These are phyloP conservation scores for Biscutella laevigata DNA, from an alignment of 441 rosid species.

Conservation along the genomic window DNA sequence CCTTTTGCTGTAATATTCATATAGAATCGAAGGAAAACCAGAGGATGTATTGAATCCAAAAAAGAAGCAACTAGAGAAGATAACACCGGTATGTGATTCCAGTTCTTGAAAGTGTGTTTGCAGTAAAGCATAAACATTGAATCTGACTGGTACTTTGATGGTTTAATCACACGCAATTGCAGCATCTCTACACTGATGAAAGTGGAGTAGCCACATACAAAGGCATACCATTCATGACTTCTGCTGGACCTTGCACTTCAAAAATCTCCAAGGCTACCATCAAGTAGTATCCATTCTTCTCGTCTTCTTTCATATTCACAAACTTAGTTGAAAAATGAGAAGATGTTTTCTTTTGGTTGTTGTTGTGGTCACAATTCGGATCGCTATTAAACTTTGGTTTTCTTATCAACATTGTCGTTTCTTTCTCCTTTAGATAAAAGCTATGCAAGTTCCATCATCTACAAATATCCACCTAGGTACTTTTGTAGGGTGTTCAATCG, in stretches of 20 bases:
- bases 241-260: constrained; percentile 72
- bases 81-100: constrained; percentile 58
- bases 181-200: constrained; percentile 81
- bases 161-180: constrained; percentile 25
- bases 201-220: constrained; percentile 85
- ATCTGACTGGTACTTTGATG: background rate
- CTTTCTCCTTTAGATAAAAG: too few relatives aligned
- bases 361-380: background rate
- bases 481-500: too few relatives aligned
- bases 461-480: too few relatives aligned
- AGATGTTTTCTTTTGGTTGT: background rate
- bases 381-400: background rate
- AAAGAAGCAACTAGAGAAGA: constrained; percentile 92
- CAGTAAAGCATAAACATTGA: background rate
- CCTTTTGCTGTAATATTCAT: background rate
- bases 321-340: constrained; percentile 2
- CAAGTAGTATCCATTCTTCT: constrained; percentile 36
- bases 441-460: too few relatives aligned
- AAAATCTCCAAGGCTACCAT: constrained; percentile 67
- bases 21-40: constrained; percentile 82
- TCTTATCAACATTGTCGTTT: background rate
- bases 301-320: constrained; percentile 2
- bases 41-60: constrained; percentile 91
- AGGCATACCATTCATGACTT: constrained; percentile 88
- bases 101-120: background rate